Base-by-base conservation (phyloP, 2,329 filamentous ascomycete genomes). In the Penicillium sclerotigenum region DNA sequence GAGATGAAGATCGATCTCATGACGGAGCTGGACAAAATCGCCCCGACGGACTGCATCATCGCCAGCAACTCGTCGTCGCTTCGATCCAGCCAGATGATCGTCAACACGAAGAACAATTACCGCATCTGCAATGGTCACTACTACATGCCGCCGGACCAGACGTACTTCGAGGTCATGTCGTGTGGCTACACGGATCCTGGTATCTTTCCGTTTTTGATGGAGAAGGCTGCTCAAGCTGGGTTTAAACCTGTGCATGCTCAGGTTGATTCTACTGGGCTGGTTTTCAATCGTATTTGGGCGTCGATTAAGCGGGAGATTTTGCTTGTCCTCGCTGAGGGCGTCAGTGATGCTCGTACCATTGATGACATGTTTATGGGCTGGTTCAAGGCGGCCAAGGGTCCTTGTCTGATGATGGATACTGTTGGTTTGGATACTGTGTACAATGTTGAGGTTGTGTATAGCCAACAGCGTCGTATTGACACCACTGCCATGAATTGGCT, bases 361-460 rank as follows among this genome's bases (percentile, higher is more conserved):
- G 61, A 65, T 56, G 57, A 57, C 2, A 65, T 65, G 58, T 64
- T 64, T 29, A 61, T 51, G 49, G 54, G 58, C 11, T 65, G 61
- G 59, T 64, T 65, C 43, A 38, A 58, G 22, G 61, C 60, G 11
- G 28, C 29, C 8, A 65, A 64, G 37, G 61, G 63, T 8, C 61
- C 61, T 28, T 65, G 61, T 40, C 29, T 49, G 53, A 65, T 63
- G 59, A 64, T 64, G 63, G 61, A 65, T 54, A 58, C 57, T 11
- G 63, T 65, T n/a, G 61, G 61, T 1, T 52, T 64, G 54, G 63
- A 65, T 50, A 65, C 59, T 16, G 61, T 65, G 47, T 62, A 59
- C 58, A 60, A 60, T 56, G 60, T 65, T 36, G 61, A 65, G 38
- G 47, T 45, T 47, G 47, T 65, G 2, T 64, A 62, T 52, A 31